phyloP scores from a whole-genome alignment of 805 yeast species.

The Yarrowia alimentaria region DNA sequence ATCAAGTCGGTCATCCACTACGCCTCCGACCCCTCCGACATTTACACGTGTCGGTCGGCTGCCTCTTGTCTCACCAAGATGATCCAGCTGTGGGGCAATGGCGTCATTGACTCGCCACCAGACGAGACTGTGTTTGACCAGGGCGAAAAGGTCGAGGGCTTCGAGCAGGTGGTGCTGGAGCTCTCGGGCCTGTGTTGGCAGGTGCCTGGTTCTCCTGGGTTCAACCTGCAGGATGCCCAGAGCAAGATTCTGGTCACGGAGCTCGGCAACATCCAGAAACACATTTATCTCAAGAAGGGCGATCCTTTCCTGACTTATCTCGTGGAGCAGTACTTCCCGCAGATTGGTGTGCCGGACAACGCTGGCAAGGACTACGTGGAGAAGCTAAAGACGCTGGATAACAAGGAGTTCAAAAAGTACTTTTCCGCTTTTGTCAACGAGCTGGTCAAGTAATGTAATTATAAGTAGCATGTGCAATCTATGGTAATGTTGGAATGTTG shows the following conservation, averaged over 20 bases:
- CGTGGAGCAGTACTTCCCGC: slow-evolving; percentile 49
- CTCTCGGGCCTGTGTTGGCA: slow-evolving; percentile 69
- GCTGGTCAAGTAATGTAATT: slow-evolving; percentile 27
- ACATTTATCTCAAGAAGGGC: slow-evolving; percentile 53
- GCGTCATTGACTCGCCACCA: slow-evolving; percentile 47
- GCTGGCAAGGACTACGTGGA: slow-evolving; percentile 61
- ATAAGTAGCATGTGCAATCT: slow-evolving; percentile 11
- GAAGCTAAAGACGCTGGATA: slow-evolving; percentile 54
- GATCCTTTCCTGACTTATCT: slow-evolving; percentile 53
- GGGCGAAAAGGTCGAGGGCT: slow-evolving; percentile 61
- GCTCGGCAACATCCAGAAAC: slow-evolving; percentile 64
- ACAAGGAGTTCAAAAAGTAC: slow-evolving; percentile 68
- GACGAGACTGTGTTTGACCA: slow-evolving; percentile 56
- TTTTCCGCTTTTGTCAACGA: slow-evolving; percentile 49
- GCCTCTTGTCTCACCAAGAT: slow-evolving; percentile 61
- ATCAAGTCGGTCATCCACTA: slow-evolving; percentile 63
- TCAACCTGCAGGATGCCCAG: slow-evolving; percentile 76
- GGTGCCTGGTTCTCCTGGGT: slow-evolving; percentile 70
- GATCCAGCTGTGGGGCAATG: slow-evolving; percentile 67
- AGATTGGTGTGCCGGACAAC: slow-evolving; percentile 57
- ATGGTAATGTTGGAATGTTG: neutral
- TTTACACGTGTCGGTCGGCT: slow-evolving; percentile 65
- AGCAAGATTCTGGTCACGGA: slow-evolving; percentile 72
- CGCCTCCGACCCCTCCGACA: slow-evolving; percentile 61
- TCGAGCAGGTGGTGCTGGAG: slow-evolving; percentile 65